Evolutionary conservation across 169 alveolate species (phyloP).

Genomic region (Miamiensis avidus): DNA sequence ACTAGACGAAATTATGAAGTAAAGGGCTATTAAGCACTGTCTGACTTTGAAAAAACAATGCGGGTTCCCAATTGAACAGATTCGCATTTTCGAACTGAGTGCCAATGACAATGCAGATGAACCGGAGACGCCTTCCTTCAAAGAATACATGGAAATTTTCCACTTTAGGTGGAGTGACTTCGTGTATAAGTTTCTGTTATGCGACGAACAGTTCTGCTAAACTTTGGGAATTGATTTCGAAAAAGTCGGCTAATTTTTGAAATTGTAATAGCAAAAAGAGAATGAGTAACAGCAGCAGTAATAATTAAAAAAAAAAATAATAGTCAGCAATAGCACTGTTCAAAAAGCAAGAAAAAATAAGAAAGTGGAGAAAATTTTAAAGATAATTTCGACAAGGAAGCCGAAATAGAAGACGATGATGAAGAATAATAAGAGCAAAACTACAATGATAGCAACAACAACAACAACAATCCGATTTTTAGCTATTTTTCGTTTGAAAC

Average conservation of each 20-base stretch:
- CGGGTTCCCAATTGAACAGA: neutral
- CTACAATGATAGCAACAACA: neutral
- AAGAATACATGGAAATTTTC: neutral
- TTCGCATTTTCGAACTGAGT: no score
- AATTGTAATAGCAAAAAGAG: no score
- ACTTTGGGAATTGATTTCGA: neutral
- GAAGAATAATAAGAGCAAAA: no score
- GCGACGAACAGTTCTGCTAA: neutral
- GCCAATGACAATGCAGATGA: neutral
- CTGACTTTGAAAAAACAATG: neutral
- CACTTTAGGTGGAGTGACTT: neutral
- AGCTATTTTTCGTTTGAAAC: neutral
- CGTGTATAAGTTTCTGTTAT: neutral
- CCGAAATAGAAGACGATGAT: neutral
- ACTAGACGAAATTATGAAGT: neutral
- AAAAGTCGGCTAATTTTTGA: no score
- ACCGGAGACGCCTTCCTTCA: neutral
- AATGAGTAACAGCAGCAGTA: neutral
- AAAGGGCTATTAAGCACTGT: neutral
- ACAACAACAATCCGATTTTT: neutral
- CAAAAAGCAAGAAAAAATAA: neutral
- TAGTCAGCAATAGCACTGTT: neutral
- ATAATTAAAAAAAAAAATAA: no score
- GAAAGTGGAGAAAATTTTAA: neutral
- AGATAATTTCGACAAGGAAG: neutral